phyloP scores from a whole-genome alignment of 129 eudicot genomes.

The Ambrosia trifida region DNA sequence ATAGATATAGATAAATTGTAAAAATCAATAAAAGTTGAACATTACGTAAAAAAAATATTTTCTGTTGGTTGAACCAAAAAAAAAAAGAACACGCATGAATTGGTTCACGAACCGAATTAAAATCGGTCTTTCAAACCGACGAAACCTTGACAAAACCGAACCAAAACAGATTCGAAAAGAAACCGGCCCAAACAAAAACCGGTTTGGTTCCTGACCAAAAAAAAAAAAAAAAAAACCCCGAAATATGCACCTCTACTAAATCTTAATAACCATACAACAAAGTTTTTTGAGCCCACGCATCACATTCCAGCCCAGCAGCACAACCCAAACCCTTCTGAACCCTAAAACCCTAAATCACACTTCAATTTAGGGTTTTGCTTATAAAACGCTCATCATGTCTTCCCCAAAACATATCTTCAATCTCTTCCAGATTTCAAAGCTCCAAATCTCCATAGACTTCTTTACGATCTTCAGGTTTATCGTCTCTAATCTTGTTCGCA shows the following conservation, averaged over 20 bases:
- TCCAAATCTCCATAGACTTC: not conserved
- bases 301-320: not conserved
- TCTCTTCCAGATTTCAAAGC: not conserved
- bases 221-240: no score
- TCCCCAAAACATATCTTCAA: not conserved
- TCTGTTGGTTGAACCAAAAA: no score
- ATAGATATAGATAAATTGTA: no score
- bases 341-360: constrained; percentile 18
- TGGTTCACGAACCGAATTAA: no score
- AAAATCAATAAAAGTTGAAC: no score
- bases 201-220: not conserved
- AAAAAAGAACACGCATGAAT: no score
- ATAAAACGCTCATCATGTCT: constrained; percentile 2
- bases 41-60: no score
- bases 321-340: not conserved
- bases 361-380: constrained; percentile 29
- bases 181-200: not conserved
- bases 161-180: not conserved
- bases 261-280: no score
- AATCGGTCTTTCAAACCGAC: no score
- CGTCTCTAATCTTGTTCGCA: not conserved
- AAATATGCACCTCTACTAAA: no score
- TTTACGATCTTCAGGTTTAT: not conserved
- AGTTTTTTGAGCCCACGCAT: not conserved
- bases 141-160: no score